Percentiles rank a stretch among this genome's conserved stretches.
Conservation (phyloP, 148 eudicot genomes). For the Nepenthes gracilis region DNA sequence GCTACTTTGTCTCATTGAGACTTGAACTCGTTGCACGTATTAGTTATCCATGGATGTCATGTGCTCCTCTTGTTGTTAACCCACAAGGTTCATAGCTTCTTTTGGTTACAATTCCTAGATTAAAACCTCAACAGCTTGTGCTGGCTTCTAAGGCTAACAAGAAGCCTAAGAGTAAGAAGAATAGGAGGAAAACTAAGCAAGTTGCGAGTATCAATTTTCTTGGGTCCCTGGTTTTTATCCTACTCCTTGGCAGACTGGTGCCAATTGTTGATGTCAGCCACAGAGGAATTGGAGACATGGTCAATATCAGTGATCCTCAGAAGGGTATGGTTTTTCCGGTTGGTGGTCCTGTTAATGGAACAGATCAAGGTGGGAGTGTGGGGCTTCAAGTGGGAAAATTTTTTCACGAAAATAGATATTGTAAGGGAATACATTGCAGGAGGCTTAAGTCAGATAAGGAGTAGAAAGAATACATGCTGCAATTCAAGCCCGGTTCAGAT, state of each 20-base stretch:
- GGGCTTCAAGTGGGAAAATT: conserved; percentile 16
- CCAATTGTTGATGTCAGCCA: conserved; percentile 65
- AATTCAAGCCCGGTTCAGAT: conserved; percentile 16
- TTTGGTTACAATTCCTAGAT: conserved; percentile 72
- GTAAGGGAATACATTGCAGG: conserved; percentile 9
- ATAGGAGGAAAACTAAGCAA: conserved; percentile 65
- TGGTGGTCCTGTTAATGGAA: conserved; percentile 27
- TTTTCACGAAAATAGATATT: conserved; percentile 8
- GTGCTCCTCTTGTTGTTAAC: conserved; percentile 56
- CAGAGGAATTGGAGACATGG: conserved; percentile 23
- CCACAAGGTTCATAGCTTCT: conserved; percentile 79
- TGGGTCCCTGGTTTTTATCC: conserved; percentile 62
- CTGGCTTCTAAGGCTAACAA: conserved; percentile 33
- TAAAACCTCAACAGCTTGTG: conserved; percentile 50
- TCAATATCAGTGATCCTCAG: conserved; percentile 18
- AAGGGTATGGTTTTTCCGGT: conserved; percentile 49
- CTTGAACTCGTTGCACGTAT: no score
- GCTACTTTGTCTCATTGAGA: no score
- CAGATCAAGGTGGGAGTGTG: conserved; percentile 12
- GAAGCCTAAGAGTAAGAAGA: conserved; percentile 51
- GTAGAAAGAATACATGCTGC: conserved; percentile 5
- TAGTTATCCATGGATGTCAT: conserved; percentile 73
- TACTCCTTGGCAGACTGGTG: conserved; percentile 73
- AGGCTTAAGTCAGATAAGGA: conserved; percentile 10
- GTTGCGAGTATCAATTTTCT: conserved; percentile 82